Evolutionary conservation across 768 basidiomycete species (phyloP).

Genomic region (Hypholoma fasciculare): DNA sequence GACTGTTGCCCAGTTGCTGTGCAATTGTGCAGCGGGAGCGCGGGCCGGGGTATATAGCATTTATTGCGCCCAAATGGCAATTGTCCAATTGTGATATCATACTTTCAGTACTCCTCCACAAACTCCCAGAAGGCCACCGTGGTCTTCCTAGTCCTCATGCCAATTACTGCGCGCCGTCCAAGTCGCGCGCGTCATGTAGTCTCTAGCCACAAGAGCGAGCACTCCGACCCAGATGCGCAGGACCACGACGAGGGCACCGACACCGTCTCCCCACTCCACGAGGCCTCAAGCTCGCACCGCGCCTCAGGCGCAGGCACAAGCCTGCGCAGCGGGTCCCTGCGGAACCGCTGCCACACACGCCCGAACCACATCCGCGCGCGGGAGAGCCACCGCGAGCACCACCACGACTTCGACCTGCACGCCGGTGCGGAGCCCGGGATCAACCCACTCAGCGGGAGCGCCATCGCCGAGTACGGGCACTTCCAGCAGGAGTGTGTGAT

Average conservation of each 20-base stretch:
- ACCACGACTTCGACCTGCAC: slow-evolving; percentile 18
- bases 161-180: not conserved
- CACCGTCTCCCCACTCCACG: not conserved
- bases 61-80: too few species aligned
- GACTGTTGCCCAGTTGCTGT: too few species aligned
- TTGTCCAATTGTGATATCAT: not conserved
- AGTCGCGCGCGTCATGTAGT: not conserved
- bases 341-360: not conserved
- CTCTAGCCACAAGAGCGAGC: not conserved
- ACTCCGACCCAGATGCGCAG: not conserved
- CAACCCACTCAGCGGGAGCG: slow-evolving; percentile 51
- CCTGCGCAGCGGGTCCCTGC: not conserved
- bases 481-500: slow-evolving; percentile 59
- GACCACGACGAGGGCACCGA: not conserved
- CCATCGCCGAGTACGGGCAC: slow-evolving; percentile 47
- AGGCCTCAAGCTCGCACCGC: too few species aligned
- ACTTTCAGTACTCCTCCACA: not conserved
- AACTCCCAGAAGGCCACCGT: not conserved
- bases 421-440: slow-evolving; percentile 68
- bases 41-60: too few species aligned
- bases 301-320: too few species aligned
- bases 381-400: slow-evolving; percentile 3
- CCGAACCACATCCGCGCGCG: not conserved
- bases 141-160: not conserved
- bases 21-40: too few species aligned